A percentile compares a stretch with the other conserved stretches of the same genome.
phyloP scores from a whole-genome alignment of 257 asterid genomes.

The Petunia secreta region DNA sequence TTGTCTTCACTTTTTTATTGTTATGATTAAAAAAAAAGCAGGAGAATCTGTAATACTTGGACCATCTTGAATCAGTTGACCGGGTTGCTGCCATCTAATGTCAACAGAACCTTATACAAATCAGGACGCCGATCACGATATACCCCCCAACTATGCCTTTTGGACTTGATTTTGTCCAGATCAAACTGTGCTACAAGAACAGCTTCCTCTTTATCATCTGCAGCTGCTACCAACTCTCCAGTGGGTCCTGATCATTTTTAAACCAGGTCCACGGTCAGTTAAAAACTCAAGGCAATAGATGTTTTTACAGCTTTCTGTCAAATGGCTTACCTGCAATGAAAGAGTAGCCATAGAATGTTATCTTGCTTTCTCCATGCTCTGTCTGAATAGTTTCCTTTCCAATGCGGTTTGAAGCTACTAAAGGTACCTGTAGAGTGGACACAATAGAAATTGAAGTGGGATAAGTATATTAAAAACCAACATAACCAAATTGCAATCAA shows the following conservation, averaged over 20 bases:
- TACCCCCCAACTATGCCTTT: conserved; percentile 87
- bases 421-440: conserved; percentile 64
- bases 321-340: conserved; percentile 80
- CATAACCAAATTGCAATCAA: neutral
- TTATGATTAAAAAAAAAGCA: neutral
- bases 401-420: conserved; percentile 90
- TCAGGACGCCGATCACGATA: conserved; percentile 96
- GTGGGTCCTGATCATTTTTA: conserved; percentile 66
- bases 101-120: conserved; percentile 87
- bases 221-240: conserved; percentile 73
- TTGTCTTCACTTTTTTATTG: conserved; percentile 8
- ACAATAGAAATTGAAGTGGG: conserved; percentile 18
- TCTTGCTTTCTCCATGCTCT: conserved; percentile 86
- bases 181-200: conserved; percentile 79
- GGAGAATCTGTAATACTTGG: neutral
- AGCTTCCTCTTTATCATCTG: conserved; percentile 84
- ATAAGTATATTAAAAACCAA: neutral
- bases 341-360: conserved; percentile 89
- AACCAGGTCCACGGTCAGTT: conserved; percentile 28
- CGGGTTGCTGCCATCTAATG: conserved; percentile 75
- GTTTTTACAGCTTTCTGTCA: neutral
- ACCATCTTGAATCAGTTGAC: conserved; percentile 15
- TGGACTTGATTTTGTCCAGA: conserved; percentile 72
- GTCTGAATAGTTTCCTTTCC: conserved; percentile 85
- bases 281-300: neutral